Percentiles rank a stretch among this genome's conserved stretches.
Evolutionary conservation across 2,329 filamentous ascomycete species (phyloP).

Genomic region (Pseudogymnoascus sp.): DNA sequence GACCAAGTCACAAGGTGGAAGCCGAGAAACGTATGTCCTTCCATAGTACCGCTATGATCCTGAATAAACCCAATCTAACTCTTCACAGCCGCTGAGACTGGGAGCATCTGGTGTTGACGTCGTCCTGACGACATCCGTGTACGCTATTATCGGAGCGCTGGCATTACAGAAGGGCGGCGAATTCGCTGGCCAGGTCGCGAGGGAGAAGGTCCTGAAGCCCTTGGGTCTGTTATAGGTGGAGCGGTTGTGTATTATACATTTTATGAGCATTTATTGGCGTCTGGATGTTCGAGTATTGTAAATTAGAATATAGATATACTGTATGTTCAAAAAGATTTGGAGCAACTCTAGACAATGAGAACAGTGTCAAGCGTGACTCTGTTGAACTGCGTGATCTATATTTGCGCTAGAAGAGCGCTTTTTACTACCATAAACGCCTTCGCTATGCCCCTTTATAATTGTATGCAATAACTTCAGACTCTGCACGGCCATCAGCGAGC

Average conservation of each 20-base stretch:
- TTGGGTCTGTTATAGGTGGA: conserved; percentile 24
- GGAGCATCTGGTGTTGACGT: conserved; percentile 63
- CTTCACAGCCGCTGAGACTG: conserved; percentile 53
- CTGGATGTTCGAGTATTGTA: conserved; percentile 24
- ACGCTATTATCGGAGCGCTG: conserved; percentile 80
- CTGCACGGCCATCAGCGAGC: not conserved
- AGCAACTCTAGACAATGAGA: not conserved
- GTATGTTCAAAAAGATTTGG: conserved; percentile 3
- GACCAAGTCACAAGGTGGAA: conserved; percentile 77
- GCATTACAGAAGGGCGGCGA: conserved; percentile 80
- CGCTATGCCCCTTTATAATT: conserved; percentile 1
- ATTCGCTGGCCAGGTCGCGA: conserved; percentile 64
- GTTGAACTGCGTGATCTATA: not conserved
- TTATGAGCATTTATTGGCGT: conserved; percentile 12
- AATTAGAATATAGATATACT: conserved; percentile 14
- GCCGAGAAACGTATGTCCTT: conserved; percentile 61
- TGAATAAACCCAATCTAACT: not conserved
- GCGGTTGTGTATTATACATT: conserved; percentile 14
- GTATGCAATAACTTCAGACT: not conserved
- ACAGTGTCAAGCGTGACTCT: not conserved
- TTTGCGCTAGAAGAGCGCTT: not conserved
- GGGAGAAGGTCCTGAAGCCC: conserved; percentile 47
- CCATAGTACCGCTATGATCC: conserved; percentile 1
- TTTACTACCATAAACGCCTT: not conserved
- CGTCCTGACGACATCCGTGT: conserved; percentile 69